A percentile compares a stretch with the other conserved stretches of the same genome.
phyloP scores from a whole-genome alignment of 345 rosid genomes.

The Salix koriyanagi region DNA sequence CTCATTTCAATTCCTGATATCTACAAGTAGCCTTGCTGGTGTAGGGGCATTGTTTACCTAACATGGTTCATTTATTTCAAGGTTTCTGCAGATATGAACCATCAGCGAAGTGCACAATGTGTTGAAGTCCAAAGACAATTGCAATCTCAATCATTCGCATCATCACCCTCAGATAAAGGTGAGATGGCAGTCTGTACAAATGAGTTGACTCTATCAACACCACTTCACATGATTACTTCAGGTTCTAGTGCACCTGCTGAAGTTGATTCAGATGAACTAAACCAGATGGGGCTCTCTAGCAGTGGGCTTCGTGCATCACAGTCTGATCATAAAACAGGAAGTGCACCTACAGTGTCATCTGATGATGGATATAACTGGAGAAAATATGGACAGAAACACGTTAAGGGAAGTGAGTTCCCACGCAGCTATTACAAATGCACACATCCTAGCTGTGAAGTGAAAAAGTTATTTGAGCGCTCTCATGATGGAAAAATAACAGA shows the following conservation, averaged over 20 bases:
- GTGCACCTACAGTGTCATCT: constrained; percentile 38
- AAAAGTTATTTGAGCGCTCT: constrained; percentile 87
- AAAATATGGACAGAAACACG: constrained; percentile 97
- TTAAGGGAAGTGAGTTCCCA: constrained; percentile 96
- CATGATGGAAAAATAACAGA: constrained; percentile 90
- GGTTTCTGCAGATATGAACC: constrained; percentile 70
- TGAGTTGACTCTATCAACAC: constrained; percentile 59
- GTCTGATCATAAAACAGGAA: constrained; percentile 56
- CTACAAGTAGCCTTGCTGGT: constrained; percentile 3
- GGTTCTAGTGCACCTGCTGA: constrained; percentile 45
- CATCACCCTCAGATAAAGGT: constrained; percentile 43
- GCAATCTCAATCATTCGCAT: constrained; percentile 42
- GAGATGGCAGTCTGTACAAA: constrained; percentile 67
- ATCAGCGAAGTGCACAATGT: constrained; percentile 47
- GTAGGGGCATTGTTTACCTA: constrained; percentile 28
- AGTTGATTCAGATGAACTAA: constrained; percentile 59
- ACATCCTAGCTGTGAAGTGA: constrained; percentile 96
- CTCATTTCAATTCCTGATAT: constrained; percentile 6
- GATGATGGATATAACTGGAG: constrained; percentile 99
- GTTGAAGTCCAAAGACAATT: constrained; percentile 45
- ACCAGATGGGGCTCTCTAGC: constrained; percentile 40
- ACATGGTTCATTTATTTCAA: constrained; percentile 48
- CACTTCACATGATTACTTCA: constrained; percentile 41
- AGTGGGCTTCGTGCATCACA: constrained; percentile 40
- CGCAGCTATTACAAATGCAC: constrained; percentile 98